phyloP scores from a whole-genome alignment of 768 basidiomycete species.

The Galerina sulciceps region DNA sequence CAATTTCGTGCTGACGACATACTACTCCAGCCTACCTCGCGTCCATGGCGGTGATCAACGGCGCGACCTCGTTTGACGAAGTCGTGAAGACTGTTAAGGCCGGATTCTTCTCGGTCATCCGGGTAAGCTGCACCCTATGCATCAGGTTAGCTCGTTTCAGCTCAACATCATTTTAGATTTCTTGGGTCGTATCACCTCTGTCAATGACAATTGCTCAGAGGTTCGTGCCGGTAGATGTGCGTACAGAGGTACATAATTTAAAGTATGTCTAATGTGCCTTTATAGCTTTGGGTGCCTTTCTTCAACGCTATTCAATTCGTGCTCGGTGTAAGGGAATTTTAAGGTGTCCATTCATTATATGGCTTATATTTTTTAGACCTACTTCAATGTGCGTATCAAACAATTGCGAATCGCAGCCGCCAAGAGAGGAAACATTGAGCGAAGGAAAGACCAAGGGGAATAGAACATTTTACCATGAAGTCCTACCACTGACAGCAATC shows the following conservation, averaged over 20 bases:
- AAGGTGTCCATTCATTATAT: conserved; percentile 1
- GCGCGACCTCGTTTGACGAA: conserved; percentile 68
- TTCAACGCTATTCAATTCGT: conserved; percentile 81
- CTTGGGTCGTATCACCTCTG: conserved; percentile 80
- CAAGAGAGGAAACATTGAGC: conserved; percentile 48
- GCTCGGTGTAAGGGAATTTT: conserved; percentile 61
- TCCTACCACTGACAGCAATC: background rate
- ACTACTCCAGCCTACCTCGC: conserved; percentile 62
- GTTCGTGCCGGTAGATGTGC: conserved; percentile 76
- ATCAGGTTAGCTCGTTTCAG: background rate
- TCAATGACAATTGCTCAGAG: conserved; percentile 78
- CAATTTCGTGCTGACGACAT: background rate
- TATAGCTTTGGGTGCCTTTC: conserved; percentile 85
- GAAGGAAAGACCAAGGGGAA: conserved; percentile 30
- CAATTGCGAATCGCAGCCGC: conserved; percentile 56
- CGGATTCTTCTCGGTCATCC: conserved; percentile 76
- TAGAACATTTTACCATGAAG: conserved; percentile 15
- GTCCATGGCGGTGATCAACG: conserved; percentile 84
- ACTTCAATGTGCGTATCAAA: conserved; percentile 78
- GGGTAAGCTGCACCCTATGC: conserved; percentile 45
- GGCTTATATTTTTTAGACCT: conserved; percentile 47
- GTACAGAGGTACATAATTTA: conserved; percentile 14
- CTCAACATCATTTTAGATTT: conserved; percentile 51
- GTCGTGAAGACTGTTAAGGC: conserved; percentile 68
- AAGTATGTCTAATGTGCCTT: conserved; percentile 4